These are phyloP conservation scores for Macrophomina tecta DNA, from an alignment of 2,329 filamentous ascomycete genomes.

Conservation along the genomic window DNA sequence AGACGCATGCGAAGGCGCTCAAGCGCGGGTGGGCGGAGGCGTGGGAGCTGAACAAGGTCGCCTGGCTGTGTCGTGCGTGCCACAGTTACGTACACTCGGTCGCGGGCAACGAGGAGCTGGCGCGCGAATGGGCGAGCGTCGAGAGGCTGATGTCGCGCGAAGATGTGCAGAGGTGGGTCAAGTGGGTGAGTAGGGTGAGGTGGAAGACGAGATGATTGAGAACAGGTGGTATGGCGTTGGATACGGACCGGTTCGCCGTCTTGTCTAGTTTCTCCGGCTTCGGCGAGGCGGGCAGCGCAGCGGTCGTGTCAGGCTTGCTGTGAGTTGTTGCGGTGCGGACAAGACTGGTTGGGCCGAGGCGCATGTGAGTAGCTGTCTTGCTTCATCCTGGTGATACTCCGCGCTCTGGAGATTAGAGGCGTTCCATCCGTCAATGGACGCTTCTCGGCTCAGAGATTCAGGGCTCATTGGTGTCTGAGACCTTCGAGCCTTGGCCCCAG, in stretches of 20 bases:
- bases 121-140: conserved; percentile 73
- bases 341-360: background rate
- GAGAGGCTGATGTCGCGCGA: conserved; percentile 72
- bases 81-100: conserved; percentile 82
- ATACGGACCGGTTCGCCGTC: too few species aligned
- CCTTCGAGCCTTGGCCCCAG: background rate
- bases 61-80: conserved; percentile 85
- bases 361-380: background rate
- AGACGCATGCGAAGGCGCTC: conserved; percentile 75
- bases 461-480: background rate
- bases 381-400: background rate
- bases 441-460: background rate
- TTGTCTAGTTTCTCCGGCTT: too few species aligned
- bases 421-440: background rate
- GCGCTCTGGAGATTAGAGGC: background rate
- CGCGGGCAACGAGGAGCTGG: conserved; percentile 77
- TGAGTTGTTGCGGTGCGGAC: background rate
- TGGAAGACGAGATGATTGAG: conserved; percentile 59
- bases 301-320: background rate
- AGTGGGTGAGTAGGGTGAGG: conserved; percentile 74
- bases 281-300: too few species aligned
- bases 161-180: conserved; percentile 73
- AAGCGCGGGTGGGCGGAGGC: conserved; percentile 80
- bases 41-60: conserved; percentile 78
- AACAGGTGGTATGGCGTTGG: too few species aligned